Conservation (phyloP, 208 protist species). For the Leishmania amazonensis region DNA sequence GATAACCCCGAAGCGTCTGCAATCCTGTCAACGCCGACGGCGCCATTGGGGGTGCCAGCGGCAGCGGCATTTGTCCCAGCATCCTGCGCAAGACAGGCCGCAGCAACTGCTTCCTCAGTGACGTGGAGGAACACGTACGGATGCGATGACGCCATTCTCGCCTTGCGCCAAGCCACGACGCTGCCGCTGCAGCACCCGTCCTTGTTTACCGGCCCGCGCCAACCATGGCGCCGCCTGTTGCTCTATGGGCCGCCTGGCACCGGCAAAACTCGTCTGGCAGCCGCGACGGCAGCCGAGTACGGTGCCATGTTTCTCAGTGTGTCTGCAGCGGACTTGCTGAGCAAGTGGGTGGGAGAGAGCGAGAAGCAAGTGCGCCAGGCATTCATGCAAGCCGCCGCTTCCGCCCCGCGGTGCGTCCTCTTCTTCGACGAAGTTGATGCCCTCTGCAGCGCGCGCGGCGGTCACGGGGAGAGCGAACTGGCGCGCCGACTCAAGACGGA, state of each 20-base stretch:
- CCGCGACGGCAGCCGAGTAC: slow-evolving; percentile 96
- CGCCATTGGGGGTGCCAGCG: neutral
- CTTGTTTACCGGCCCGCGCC: slow-evolving; percentile 94
- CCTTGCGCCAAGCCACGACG: slow-evolving; percentile 97
- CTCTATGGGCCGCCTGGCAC: slow-evolving; percentile 98
- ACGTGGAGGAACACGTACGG: slow-evolving; percentile 87
- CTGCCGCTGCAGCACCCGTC: slow-evolving; percentile 96
- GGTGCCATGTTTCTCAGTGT: slow-evolving; percentile 94
- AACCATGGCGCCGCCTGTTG: slow-evolving; percentile 96
- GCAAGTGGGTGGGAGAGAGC: slow-evolving; percentile 98
- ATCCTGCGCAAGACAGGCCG: neutral
- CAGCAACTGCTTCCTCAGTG: neutral
- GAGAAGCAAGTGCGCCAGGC: slow-evolving; percentile 95
- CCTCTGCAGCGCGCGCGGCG: slow-evolving; percentile 78
- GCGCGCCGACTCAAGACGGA: slow-evolving; percentile 99
- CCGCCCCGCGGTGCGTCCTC: slow-evolving; percentile 67
- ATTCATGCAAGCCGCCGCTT: slow-evolving; percentile 82
- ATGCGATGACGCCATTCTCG: slow-evolving; percentile 94
- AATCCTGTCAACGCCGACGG: neutral
- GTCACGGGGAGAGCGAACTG: slow-evolving; percentile 75
- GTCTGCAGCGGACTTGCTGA: slow-evolving; percentile 95
- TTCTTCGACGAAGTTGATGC: slow-evolving; percentile 96
- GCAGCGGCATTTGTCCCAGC: neutral
- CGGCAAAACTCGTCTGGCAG: slow-evolving; percentile 98
- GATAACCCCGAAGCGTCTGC: neutral